Evolutionary conservation across 345 rosid genomes (phyloP).

Genomic region (Linum trigynum): DNA sequence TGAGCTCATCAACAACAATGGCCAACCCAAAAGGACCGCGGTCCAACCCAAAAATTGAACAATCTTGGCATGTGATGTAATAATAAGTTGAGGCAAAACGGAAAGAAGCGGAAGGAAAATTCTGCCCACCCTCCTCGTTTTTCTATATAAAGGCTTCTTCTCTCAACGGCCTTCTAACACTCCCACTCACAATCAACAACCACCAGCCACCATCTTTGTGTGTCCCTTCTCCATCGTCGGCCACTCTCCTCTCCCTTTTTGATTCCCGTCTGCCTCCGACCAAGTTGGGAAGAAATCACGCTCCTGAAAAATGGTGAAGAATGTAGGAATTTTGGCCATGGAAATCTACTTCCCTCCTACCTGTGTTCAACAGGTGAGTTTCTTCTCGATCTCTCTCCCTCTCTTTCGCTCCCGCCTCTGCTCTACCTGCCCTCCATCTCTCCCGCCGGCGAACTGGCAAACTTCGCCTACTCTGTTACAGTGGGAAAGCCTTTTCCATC

Average conservation of each 20-base stretch:
- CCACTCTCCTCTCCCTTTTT: not conserved
- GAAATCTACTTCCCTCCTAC: constrained; percentile 98
- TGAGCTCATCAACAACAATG: no score
- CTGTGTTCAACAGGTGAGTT: constrained; percentile 79
- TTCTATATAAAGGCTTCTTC: no score
- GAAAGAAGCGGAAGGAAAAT: no score
- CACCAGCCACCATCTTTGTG: not conserved
- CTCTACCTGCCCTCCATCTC: not conserved
- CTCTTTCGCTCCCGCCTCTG: not conserved
- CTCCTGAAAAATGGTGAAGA: constrained; percentile 54
- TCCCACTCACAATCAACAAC: not conserved
- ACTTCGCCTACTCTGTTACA: not conserved
- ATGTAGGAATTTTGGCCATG: constrained; percentile 92
- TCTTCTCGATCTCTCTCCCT: not conserved
- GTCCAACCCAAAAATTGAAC: no score
- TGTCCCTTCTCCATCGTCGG: not conserved
- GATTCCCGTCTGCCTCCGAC: no score
- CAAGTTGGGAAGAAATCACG: no score
- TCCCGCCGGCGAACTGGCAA: not conserved
- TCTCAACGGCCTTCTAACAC: no score
- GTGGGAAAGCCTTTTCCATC: not conserved
- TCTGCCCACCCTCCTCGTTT: no score
- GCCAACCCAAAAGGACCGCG: no score
- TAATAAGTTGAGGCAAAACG: no score
- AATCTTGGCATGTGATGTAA: no score